Evolutionary conservation across 305 asterid genomes (phyloP).

Genomic region (Fraxinus dipetala): DNA sequence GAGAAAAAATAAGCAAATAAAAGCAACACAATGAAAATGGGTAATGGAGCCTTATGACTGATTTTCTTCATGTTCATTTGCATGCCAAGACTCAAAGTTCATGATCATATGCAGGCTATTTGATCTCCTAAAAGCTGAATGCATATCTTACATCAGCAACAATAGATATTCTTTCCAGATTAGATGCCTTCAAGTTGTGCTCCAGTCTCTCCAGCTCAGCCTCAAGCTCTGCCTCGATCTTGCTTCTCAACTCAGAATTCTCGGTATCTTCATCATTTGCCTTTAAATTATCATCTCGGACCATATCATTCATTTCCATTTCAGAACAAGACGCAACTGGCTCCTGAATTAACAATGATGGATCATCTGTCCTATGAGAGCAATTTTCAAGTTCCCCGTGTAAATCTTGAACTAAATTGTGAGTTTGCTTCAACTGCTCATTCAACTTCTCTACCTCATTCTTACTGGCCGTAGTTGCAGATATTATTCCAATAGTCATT

Average conservation of each 20-base stretch:
- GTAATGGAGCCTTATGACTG: neutral
- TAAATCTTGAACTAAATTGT: conserved; percentile 60
- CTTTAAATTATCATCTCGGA: conserved; percentile 1
- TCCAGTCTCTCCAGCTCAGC: conserved; percentile 78
- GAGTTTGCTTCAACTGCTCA: conserved; percentile 46
- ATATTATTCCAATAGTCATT: conserved; percentile 53
- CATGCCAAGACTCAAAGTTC: neutral
- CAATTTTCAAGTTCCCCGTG: conserved; percentile 56
- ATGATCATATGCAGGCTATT: neutral
- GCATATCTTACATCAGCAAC: conserved; percentile 44
- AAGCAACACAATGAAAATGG: neutral
- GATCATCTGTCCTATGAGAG: conserved; percentile 18
- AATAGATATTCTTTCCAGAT: conserved; percentile 33
- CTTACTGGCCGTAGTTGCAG: conserved; percentile 38
- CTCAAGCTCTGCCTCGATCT: conserved; percentile 78
- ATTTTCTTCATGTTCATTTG: neutral
- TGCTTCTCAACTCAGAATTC: conserved; percentile 43
- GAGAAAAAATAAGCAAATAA: neutral
- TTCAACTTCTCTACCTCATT: conserved; percentile 45
- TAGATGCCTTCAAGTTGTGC: conserved; percentile 40
- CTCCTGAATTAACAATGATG: conserved; percentile 28
- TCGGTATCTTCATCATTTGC: conserved; percentile 27
- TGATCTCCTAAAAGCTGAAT: conserved; percentile 14
- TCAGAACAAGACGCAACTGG: conserved; percentile 35
- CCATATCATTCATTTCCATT: conserved; percentile 9